Evolutionary conservation across 495 filamentous ascomycete species (phyloP), one percentile per base, ranked within the genome.

Genomic region (Cercophora newfieldiana): DNA sequence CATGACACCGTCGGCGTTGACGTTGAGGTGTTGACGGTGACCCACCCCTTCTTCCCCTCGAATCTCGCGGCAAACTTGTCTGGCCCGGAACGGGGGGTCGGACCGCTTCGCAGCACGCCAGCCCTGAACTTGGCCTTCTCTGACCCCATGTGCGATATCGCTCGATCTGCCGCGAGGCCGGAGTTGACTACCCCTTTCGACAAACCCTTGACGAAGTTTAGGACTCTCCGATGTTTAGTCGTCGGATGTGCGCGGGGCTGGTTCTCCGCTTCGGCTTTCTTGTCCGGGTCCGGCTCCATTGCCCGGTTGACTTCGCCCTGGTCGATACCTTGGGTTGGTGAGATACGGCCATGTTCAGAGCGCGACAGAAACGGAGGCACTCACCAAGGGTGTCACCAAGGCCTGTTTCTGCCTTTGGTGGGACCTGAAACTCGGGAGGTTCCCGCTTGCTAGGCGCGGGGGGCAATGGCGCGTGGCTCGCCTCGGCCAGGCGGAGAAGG

Each of bases 401-500:
- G 19, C 78, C 72, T 0, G 72, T 79, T 69, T 26, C 26, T 18
- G 55, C 55, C 5, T 83, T 74, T 14, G 87, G 81, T 3, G 87
- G 85, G 14, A 84, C 80, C 25, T 80, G 71, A 1, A 37, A 37
- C 30, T 69, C 66, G 7, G 82, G 79, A 1, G 55, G 55, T 28
- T 57, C 26, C 18, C 7, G 7, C 3, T n/a, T 28, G 2, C 75
- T 75, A n/a, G 91, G 91, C 5, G 91, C 88, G 24, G 91, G 90
- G 14, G 91, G 90, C 0, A 96, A 74, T 5, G 92, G 91, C 4
- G 90, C 84, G 61, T 90, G 87, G 72, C 92, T 93, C 7, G 85
- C 86, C 77, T 94, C 92, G 50, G 91, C 91, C 55, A 93, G 88
- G 22, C 92, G 88, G 28, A 96, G 87, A 1, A 95, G 82, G 3